phyloP scores from a whole-genome alignment of 768 basidiomycete species.

The Phlegmacium glaucopus region DNA sequence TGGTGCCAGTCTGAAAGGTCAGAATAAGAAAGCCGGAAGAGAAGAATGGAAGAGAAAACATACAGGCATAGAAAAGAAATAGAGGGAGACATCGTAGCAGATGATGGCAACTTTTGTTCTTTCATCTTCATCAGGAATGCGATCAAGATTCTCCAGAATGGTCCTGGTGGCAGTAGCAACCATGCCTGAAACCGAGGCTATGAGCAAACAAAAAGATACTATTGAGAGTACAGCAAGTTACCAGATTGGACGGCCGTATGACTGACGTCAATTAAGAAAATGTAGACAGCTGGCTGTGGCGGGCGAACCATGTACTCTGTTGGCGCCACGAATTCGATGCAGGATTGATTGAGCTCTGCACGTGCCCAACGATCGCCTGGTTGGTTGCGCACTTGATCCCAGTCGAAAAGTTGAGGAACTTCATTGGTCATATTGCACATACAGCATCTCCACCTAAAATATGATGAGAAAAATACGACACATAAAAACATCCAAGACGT shows the following conservation, averaged over 20 bases:
- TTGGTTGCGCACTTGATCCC: conserved; percentile 92
- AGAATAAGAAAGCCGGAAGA: not conserved
- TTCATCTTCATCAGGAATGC: conserved; percentile 91
- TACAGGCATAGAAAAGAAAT: conserved; percentile 94
- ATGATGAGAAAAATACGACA: not conserved
- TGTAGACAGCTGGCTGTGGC: conserved; percentile 95
- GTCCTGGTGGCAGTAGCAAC: conserved; percentile 97
- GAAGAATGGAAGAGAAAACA: conserved; percentile 23
- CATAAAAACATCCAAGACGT: conserved; percentile 7
- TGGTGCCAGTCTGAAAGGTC: conserved; percentile 50
- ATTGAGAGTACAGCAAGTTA: conserved; percentile 24
- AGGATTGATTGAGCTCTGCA: conserved; percentile 88
- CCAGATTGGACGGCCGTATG: conserved; percentile 89
- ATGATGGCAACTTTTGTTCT: conserved; percentile 92
- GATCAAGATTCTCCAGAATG: conserved; percentile 91
- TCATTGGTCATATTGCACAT: conserved; percentile 99
- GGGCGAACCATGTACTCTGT: conserved; percentile 99
- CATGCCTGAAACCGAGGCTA: conserved; percentile 61
- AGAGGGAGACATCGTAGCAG: conserved; percentile 87
- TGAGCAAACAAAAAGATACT: not conserved
- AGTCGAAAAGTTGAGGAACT: conserved; percentile 97
- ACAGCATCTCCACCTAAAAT: conserved; percentile 88
- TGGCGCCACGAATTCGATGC: conserved; percentile 97
- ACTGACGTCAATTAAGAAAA: conserved; percentile 97
- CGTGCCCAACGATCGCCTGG: conserved; percentile 95